Evolutionary conservation across 257 asterid genomes (phyloP), one percentile per base, ranked within the genome.

Genomic region (Solanum paucissectum): DNA sequence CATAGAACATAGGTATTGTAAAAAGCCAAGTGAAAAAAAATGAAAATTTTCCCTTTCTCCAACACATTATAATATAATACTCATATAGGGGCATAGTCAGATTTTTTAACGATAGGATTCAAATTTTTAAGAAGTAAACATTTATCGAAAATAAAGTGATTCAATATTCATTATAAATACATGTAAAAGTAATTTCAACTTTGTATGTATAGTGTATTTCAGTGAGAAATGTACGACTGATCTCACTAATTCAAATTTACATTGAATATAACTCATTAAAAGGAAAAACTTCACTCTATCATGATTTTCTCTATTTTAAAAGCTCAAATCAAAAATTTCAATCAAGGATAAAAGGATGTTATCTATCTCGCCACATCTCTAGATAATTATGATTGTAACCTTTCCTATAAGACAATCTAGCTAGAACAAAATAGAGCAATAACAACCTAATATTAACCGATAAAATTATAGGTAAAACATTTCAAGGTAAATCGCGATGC

Each of bases 261-360:
- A 1, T 3, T 68, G 21, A 68, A 16, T 29, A 27, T 11, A 25
- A 27, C 8, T 5, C 18, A 66, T 25, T 10, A n/a, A 8, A 27
- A 25, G 7, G 18, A 23, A 64, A 64, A 52, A 52, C 23, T 52
- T 52, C 23, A 25, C 32, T 5, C 7, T 4, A 2, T 64, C 4
- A 25, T 6, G 10, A 6, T 27, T 68, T 68, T 29, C 20, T 66
- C 2, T 12, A 12, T 68, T 27, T 13, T 6, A 32, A 68, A 27
- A 6, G 4, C 7, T 27, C 4, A 3, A 12, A 66, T 5, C 0
- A 0, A 29, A 64, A 68, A 5, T 25, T 66, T 0, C 3, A 12
- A 1, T 23, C 6, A 23, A 60, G 0, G 1, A 60, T 23, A 60
- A 60, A 60, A 60, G 6, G 1, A 60, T 23, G 29, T 23, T 60